phyloP scores from a whole-genome alignment of 768 basidiomycete genomes.

The Mycena pura region DNA sequence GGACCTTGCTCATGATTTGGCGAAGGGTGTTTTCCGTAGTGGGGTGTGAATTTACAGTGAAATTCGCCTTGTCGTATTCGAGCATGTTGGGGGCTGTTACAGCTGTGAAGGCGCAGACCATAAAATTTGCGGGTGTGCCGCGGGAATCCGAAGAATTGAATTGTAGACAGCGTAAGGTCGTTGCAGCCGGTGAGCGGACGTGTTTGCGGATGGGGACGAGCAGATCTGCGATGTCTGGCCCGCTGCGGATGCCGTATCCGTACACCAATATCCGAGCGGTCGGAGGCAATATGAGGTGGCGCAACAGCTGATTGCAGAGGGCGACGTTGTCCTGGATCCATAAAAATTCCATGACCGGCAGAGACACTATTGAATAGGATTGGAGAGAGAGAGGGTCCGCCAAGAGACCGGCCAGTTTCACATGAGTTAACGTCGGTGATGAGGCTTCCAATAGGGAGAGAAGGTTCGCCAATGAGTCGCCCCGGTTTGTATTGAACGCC shows the following conservation, averaged over 20 bases:
- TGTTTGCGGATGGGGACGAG: slow-evolving; percentile 1
- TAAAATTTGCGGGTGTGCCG: neutral
- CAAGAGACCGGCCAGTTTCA: neutral
- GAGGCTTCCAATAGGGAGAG: neutral
- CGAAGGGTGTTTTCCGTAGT: neutral
- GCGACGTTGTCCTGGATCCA: neutral
- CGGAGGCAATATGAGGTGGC: neutral
- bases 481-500: neutral
- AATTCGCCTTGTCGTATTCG: neutral
- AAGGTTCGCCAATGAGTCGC: too few relatives aligned
- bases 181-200: neutral
- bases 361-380: neutral
- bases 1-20: neutral
- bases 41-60: neutral
- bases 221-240: neutral
- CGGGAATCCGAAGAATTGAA: neutral
- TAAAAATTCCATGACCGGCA: neutral
- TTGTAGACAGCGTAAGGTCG: neutral
- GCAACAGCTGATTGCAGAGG: neutral
- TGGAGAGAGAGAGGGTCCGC: too few relatives aligned
- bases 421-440: neutral
- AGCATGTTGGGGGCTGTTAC: neutral
- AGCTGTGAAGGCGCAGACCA: neutral
- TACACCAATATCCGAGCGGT: neutral
- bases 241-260: neutral